Evolutionary conservation across 768 basidiomycete genomes (phyloP), one percentile per base, ranked within the genome.

Genomic region (Suillus subaureus): DNA sequence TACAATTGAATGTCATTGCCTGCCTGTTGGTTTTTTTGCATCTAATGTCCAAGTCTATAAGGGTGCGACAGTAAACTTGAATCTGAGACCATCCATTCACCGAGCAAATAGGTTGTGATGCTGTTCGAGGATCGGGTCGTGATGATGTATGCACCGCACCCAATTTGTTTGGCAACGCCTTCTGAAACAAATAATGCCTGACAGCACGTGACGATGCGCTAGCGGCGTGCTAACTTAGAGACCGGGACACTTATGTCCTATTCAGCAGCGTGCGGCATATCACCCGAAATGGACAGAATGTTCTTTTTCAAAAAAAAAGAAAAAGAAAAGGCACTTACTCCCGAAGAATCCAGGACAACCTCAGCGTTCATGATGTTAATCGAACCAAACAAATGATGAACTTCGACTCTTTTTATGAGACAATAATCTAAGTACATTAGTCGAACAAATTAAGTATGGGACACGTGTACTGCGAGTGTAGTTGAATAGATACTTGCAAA

Each of bases 261-360:
- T 12, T 23, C 47, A 6, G 47, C 13, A n/a, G 18, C 4, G 21
- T 9, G 2, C 21, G 8, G 4, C 0, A 23, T 47, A 47, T 23
- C n/a, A 23, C n/a, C 5, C 0, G n/a, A 12, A 6, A 47, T 23
- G 5, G 11, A 23, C n/a, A 23, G 2, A 47, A 1, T 6, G 11
- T 23, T n/a, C n/a, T n/a, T n/a, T n/a, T n/a, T n/a, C n/a, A n/a
- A n/a, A n/a, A n/a, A n/a, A n/a, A 39, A 39, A 39, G 13, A n/a
- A 2, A n/a, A n/a, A 12, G 3, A 11, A 21, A 51, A 26, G 0
- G 0, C 15, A 9, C 49, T 16, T 8, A 2, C 26, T 0, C 7
- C 31, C 11, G 16, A 52, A 52, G 4, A 4, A 26, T 28, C 4
- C 4, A 52, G 3, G 9, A 18, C 16, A 11, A 31, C 12, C 12